Evolutionary conservation across 2,329 filamentous ascomycete genomes (phyloP), one percentile per base, ranked within the genome.

Genomic region (Penicillium sp.): DNA sequence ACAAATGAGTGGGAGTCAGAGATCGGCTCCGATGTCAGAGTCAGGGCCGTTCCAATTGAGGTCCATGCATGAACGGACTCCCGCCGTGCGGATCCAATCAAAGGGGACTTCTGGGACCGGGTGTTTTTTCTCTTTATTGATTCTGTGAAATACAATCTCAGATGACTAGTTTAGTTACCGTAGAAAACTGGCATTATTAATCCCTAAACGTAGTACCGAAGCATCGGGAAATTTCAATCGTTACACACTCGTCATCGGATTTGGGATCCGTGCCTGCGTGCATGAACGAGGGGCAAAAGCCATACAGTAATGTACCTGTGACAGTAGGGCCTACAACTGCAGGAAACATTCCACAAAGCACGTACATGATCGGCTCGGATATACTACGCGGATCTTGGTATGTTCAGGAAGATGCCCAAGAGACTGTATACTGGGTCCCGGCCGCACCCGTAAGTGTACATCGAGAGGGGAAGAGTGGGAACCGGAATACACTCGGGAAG

Each of bases 221-320:
- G n/a, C 29, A 21, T 35, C 57, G 54, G 55, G 54, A 52, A 53
- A 59, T 53, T 59, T 52, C 29, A 47, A 19, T 19, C 47, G 47
- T 24, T 55, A 31, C 48, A 50, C 56, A 49, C 39, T 45, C 43
- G 51, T 46, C 31, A 44, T 49, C 21, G 10, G n/a, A 46, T 27
- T 39, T 43, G 52, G 52, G 35, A 54, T 58, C 53, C 53, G 54
- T 58, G 61, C 55, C 55, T 60, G 52, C 53, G 43, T 61, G 61
- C 59, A 60, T 63, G 59, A 64, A 62, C 61, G 61, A 63, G 61
- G 63, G 63, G 61, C 61, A 64, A 49, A 47, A 21, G 44, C 44
- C 44, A n/a, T 47, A 16, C n/a, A 50, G 21, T 8, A 13, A 47
- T 47, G 45, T 47, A 33, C 45, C 45, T 47, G 22, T 31, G 27